A percentile compares a stretch with the other conserved stretches of the same genome.
Evolutionary conservation across 129 eudicot species (phyloP).

Genomic region (Escallonia rubra): DNA sequence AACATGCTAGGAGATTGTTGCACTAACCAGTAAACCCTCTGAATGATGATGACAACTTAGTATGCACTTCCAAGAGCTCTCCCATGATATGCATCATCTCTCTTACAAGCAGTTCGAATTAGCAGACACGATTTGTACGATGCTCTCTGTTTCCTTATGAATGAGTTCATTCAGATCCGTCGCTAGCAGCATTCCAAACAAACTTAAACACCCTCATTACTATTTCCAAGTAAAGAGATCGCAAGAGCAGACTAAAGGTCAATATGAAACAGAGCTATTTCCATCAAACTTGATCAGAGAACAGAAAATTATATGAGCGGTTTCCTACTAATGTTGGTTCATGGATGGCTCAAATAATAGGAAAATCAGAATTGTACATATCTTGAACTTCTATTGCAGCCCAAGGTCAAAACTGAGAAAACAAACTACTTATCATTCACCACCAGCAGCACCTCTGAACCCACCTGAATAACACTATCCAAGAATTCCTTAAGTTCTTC

Average conservation of each 20-base stretch:
- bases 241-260: not conserved
- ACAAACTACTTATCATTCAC: slow-evolving; percentile 35
- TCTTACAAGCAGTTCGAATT: not conserved
- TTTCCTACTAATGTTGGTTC: not conserved
- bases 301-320: no score
- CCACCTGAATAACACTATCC: slow-evolving; percentile 48
- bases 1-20: not conserved
- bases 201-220: not conserved
- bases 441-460: slow-evolving; percentile 82
- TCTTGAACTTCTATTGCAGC: slow-evolving; percentile 1
- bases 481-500: slow-evolving; percentile 58
- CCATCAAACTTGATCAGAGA: not conserved
- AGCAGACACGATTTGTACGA: no score
- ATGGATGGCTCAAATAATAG: not conserved
- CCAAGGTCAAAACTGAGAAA: not conserved
- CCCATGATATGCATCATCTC: not conserved
- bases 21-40: not conserved
- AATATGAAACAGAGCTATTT: not conserved
- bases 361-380: not conserved
- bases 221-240: not conserved
- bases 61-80: not conserved
- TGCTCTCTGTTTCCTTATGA: no score
- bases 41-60: not conserved
- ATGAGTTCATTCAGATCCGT: no score
- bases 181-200: slow-evolving; percentile 1